Conservation (phyloP, 2,329 filamentous ascomycete species). For the Xylariaceae sp. region DNA sequence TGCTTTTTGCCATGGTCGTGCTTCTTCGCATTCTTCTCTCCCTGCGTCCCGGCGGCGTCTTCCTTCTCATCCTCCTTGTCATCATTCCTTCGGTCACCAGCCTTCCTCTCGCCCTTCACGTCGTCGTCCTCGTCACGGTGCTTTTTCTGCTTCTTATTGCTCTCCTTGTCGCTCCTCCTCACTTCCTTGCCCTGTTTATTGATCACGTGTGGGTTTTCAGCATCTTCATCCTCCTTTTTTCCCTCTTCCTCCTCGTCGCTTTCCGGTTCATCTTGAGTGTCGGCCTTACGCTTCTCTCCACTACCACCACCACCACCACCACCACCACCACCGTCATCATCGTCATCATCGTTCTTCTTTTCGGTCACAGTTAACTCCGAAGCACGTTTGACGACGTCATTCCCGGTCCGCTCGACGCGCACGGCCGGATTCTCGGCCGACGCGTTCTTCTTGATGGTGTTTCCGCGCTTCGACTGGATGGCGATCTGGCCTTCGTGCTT, state of each 20-base stretch:
- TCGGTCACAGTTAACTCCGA: conserved; percentile 50
- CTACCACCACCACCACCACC: conserved; percentile 16
- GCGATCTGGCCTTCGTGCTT: conserved; percentile 54
- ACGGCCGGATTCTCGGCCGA: conserved; percentile 56
- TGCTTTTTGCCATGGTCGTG: no score
- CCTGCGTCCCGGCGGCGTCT: not conserved
- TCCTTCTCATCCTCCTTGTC: conserved; percentile 4
- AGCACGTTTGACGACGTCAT: conserved; percentile 60
- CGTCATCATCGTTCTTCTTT: conserved; percentile 22
- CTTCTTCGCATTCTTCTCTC: conserved; percentile 14
- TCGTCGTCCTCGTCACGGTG: conserved; percentile 18
- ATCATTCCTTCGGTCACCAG: conserved; percentile 19
- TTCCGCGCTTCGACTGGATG: conserved; percentile 56
- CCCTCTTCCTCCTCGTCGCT: conserved; percentile 3
- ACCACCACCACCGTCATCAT: conserved; percentile 2
- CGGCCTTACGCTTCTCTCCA: conserved; percentile 17
- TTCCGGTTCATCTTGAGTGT: conserved; percentile 5
- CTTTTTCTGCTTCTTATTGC: conserved; percentile 29
- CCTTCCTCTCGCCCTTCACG: conserved; percentile 17
- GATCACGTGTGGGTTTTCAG: conserved; percentile 12
- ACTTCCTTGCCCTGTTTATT: conserved; percentile 22
- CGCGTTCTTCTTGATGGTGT: conserved; percentile 59
- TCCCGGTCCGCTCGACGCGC: conserved; percentile 51
- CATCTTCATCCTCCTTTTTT: conserved; percentile 1
- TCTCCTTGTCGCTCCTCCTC: conserved; percentile 26